Evolutionary conservation across 176 grass and related monocot species (phyloP), one percentile per base, ranked within the genome.

Genomic region (Ananas comosus): DNA sequence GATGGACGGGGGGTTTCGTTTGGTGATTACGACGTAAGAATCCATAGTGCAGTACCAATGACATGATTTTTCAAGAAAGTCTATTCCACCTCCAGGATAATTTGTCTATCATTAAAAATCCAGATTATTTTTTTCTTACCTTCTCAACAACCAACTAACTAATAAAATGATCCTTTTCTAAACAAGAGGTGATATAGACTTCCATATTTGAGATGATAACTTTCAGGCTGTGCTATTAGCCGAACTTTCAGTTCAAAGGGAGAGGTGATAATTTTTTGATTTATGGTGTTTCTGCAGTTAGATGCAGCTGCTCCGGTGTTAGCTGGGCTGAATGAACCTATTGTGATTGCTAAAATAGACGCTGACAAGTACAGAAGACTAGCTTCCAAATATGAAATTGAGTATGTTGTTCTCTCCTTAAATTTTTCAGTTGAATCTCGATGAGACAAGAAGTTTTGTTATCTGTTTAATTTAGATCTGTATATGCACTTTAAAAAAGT

Each of bases 351-450:
- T 29, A 99, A 93, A 79, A 76, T 99, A 59, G 89, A 99, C 61
- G 94, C 94, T 10, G 94, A 99, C 70, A 99, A 99, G 67, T 99
- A 99, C 67, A 83, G 81, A 50, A 99, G 93, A 58, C 67, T 93
- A 51, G 84, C 89, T 73, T 85, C 87, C 14, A 93, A 91, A 88
- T 93, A 99, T 70, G 84, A 91, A 76, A 88, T 99, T 19, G 94
- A 99, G 94, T 99, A 88, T 74, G 94, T 68, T 47, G 47, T 69
- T 65, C 17, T 51, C 50, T 86, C 64, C 66, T 28, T 64, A 51
- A 51, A 9, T 50, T 4, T 67, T 56, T 24, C 77, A 51, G 79
- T 64, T 33, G 21, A 11, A 16, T 51, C 17, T 12, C 13, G 12
- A 4, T 25, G 16, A 56, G 58, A n/a, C 2, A 9, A 48, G 28